Evolutionary conservation across 129 eudicot species (phyloP).

Genomic region (Silybum marianum): DNA sequence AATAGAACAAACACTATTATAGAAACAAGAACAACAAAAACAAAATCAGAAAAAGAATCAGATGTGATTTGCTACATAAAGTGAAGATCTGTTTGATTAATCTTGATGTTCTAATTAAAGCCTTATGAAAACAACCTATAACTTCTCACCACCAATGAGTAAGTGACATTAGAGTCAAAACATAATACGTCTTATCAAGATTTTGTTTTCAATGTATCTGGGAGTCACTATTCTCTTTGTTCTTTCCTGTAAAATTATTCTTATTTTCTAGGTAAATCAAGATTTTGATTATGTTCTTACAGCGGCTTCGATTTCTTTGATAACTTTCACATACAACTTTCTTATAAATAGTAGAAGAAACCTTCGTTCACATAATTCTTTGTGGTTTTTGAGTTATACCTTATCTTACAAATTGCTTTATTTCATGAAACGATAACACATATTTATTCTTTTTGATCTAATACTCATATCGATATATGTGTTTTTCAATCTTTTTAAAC

Average conservation of each 20-base stretch:
- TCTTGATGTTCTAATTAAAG: conserved; percentile 18
- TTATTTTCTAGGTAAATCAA: conserved; percentile 40
- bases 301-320: conserved; percentile 54
- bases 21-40: neutral
- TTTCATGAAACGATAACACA: neutral
- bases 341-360: conserved; percentile 50
- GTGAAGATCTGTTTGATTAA: neutral
- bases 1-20: neutral
- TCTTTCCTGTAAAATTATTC: conserved; percentile 51
- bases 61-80: conserved; percentile 15
- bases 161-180: conserved; percentile 43
- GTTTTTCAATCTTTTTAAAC: too few relatives aligned
- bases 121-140: conserved; percentile 66
- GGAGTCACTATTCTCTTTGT: conserved; percentile 50
- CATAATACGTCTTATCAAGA: conserved; percentile 53
- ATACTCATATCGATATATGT: neutral
- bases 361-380: conserved; percentile 60
- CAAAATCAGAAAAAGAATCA: neutral
- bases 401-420: conserved; percentile 47
- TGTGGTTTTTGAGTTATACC: conserved; percentile 42
- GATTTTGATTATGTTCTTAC: conserved; percentile 52
- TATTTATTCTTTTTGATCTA: too few relatives aligned
- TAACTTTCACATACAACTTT: conserved; percentile 61
- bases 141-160: conserved; percentile 50
- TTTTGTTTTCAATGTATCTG: conserved; percentile 41